A percentile compares a stretch with the other conserved stretches of the same genome.
These are phyloP conservation scores for Barbatosphaeria neglecta DNA, from an alignment of 495 filamentous ascomycete genomes.

Conservation along the genomic window DNA sequence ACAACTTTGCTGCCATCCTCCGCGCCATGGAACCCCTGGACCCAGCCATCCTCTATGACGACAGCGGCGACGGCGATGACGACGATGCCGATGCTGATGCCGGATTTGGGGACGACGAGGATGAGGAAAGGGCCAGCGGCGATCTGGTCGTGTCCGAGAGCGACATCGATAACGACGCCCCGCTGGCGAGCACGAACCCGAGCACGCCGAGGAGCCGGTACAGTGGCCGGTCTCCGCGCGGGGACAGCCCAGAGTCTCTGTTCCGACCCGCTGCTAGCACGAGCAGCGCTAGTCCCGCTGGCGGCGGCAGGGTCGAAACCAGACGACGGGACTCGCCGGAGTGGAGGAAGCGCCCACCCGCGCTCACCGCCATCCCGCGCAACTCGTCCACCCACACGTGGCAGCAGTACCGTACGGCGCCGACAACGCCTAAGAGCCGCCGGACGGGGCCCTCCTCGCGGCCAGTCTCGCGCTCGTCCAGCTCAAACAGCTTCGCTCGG, in stretches of 20 bases:
- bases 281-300: conserved; percentile 14
- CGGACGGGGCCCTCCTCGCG: conserved; percentile 2
- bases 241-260: conserved; percentile 1
- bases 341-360: conserved; percentile 2
- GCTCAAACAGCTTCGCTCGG: conserved; percentile 32
- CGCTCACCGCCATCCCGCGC: conserved; percentile 7
- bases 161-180: conserved; percentile 38
- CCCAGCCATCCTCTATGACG: conserved; percentile 24
- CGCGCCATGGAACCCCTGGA: conserved; percentile 59
- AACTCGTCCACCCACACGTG: conserved; percentile 26
- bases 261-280: conserved; percentile 11
- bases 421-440: conserved; percentile 37
- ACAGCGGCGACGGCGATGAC: conserved; percentile 8
- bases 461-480: conserved; percentile 21
- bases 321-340: background rate
- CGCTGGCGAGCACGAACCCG: conserved; percentile 12
- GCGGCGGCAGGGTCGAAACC: background rate
- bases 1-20: conserved; percentile 72
- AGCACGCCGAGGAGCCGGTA: conserved; percentile 18
- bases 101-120: too few relatives aligned
- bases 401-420: conserved; percentile 35
- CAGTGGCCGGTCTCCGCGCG: conserved; percentile 13
- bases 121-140: too few relatives aligned
- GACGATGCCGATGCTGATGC: too few relatives aligned
- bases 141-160: too few relatives aligned